Evolutionary conservation across 805 yeast genomes (phyloP).

Genomic region (Aciculoconidium aculeatum): DNA sequence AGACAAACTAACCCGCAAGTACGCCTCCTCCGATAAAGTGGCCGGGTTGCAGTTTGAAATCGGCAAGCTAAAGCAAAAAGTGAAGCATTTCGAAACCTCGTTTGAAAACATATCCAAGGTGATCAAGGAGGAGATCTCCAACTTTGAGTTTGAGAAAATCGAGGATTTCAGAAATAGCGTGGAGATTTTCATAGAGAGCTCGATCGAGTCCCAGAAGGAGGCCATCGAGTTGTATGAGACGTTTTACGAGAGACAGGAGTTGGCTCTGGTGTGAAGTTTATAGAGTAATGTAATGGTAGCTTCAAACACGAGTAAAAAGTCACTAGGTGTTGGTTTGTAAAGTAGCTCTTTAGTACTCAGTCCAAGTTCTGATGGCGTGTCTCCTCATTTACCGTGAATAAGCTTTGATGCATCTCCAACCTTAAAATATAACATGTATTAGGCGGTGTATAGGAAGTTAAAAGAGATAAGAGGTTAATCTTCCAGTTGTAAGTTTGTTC

Average conservation of each 20-base stretch:
- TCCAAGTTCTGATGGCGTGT: too few relatives aligned
- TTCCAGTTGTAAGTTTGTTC: too few relatives aligned
- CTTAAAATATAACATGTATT: too few relatives aligned
- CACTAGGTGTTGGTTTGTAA: too few relatives aligned
- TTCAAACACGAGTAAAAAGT: too few relatives aligned
- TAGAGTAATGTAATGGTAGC: too few relatives aligned
- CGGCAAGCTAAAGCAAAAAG: constrained; percentile 46
- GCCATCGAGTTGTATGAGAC: constrained; percentile 84
- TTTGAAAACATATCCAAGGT: constrained; percentile 60
- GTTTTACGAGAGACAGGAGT: constrained; percentile 55
- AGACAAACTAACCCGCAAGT: constrained; percentile 38
- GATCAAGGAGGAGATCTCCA: constrained; percentile 61
- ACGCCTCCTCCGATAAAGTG: constrained; percentile 56
- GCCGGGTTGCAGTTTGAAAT: constrained; percentile 55
- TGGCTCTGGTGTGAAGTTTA: too few relatives aligned
- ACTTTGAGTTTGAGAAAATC: constrained; percentile 69
- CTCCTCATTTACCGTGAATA: too few relatives aligned
- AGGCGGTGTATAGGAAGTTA: too few relatives aligned
- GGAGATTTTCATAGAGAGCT: constrained; percentile 84
- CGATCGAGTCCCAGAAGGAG: constrained; percentile 91
- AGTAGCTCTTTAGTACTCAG: too few relatives aligned
- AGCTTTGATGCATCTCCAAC: too few relatives aligned
- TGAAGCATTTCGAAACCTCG: constrained; percentile 46
- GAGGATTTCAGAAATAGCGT: constrained; percentile 83
- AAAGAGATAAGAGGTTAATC: too few relatives aligned